Evolutionary conservation across 2,329 filamentous ascomycete genomes (phyloP).

Genomic region (Bisporella sp.): DNA sequence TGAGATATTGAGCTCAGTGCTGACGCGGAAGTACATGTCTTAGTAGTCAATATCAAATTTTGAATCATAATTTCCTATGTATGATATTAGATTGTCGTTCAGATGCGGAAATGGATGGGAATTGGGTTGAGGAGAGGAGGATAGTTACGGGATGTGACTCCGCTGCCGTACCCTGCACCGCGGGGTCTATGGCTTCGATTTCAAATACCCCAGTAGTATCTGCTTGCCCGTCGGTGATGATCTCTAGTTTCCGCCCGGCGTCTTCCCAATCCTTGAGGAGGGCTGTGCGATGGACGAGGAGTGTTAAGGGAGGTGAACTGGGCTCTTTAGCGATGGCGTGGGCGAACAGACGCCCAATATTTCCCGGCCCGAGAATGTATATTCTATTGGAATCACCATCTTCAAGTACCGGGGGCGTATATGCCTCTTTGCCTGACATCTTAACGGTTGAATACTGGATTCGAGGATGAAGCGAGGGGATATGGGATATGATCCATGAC

Average conservation of each 20-base stretch:
- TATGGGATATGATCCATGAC: too few species aligned
- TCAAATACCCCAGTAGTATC: conserved; percentile 16
- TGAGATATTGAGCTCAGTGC: conserved; percentile 51
- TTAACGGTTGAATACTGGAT: too few species aligned
- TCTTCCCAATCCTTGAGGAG: conserved; percentile 41
- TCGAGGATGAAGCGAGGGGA: too few species aligned
- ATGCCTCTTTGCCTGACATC: too few species aligned
- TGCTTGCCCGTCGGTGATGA: conserved; percentile 15
- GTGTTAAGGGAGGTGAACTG: conserved; percentile 64
- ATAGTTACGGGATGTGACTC: background rate
- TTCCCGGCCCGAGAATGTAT: conserved; percentile 74
- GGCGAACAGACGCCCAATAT: conserved; percentile 73
- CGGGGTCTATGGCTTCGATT: conserved; percentile 7
- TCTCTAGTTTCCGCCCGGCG: conserved; percentile 10
- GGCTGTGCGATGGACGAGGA: conserved; percentile 63
- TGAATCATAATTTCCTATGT: conserved; percentile 39
- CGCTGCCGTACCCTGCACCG: background rate
- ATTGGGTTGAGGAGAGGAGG: background rate
- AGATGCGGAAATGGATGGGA: background rate
- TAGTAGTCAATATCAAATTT: conserved; percentile 74
- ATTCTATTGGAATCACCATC: conserved; percentile 33
- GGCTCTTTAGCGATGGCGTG: conserved; percentile 51
- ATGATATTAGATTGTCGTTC: background rate
- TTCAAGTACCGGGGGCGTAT: too few species aligned
- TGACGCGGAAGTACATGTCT: conserved; percentile 60